phyloP scores from a whole-genome alignment of 2,329 filamentous ascomycete genomes.

The Pyricularia sp. region DNA sequence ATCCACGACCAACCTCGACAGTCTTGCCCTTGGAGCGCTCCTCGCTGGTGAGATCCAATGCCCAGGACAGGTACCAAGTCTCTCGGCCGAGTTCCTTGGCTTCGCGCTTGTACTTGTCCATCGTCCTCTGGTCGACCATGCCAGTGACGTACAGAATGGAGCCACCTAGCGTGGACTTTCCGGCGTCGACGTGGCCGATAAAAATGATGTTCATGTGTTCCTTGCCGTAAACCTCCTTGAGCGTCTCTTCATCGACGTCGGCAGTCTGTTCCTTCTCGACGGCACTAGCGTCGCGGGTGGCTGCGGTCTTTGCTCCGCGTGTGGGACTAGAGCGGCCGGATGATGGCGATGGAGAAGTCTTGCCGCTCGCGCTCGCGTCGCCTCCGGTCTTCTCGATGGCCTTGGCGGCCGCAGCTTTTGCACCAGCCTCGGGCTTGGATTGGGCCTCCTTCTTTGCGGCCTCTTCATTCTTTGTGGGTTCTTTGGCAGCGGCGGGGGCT shows the following conservation, averaged over 20 bases:
- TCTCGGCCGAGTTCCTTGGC: constrained; percentile 93
- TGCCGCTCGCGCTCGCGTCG: constrained; percentile 48
- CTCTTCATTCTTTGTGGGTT: constrained; percentile 26
- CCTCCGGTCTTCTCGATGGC: constrained; percentile 86
- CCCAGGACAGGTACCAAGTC: constrained; percentile 99
- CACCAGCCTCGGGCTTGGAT: constrained; percentile 51
- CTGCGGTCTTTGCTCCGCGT: constrained; percentile 40
- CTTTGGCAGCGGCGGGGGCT: constrained; percentile 25
- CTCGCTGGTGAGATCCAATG: constrained; percentile 91
- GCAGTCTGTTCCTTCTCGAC: constrained; percentile 72
- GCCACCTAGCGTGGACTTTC: constrained; percentile 91
- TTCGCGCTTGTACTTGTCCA: constrained; percentile 96
- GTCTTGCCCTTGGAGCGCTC: constrained; percentile 95
- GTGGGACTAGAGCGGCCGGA: constrained; percentile 78
- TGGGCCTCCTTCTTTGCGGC: constrained; percentile 32
- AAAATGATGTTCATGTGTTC: constrained; percentile 91
- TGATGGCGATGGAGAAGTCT: constrained; percentile 66
- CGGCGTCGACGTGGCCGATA: constrained; percentile 90
- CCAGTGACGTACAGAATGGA: constrained; percentile 86
- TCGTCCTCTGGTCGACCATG: constrained; percentile 98
- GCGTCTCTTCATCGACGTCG: constrained; percentile 56
- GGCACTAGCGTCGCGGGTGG: constrained; percentile 59
- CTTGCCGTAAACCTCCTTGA: constrained; percentile 95
- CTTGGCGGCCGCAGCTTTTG: constrained; percentile 77
- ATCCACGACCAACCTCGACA: constrained; percentile 89